These are phyloP conservation scores for Cadophora luteo-olivacea DNA, from an alignment of 2,329 filamentous ascomycete genomes.

Conservation along the genomic window DNA sequence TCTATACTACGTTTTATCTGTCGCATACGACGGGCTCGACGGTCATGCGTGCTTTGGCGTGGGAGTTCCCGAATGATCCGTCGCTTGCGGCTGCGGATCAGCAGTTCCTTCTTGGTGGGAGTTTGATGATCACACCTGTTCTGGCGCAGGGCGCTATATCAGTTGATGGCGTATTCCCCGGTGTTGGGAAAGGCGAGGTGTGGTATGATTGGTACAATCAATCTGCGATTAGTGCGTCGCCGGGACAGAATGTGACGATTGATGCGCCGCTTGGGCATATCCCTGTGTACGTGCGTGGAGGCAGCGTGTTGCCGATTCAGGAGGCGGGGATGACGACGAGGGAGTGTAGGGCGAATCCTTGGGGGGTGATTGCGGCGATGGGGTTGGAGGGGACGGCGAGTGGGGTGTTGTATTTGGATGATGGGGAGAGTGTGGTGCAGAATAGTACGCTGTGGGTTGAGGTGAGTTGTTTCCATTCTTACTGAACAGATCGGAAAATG, in stretches of 20 bases:
- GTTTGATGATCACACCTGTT: slow-evolving; percentile 71
- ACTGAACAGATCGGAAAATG: too few species aligned
- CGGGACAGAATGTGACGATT: slow-evolving; percentile 65
- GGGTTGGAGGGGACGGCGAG: slow-evolving; percentile 59
- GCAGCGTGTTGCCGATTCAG: slow-evolving; percentile 70
- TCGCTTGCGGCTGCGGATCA: slow-evolving; percentile 69
- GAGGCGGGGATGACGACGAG: slow-evolving; percentile 71
- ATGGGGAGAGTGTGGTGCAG: slow-evolving; percentile 71
- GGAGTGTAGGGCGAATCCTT: slow-evolving; percentile 67
- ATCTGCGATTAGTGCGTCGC: slow-evolving; percentile 55
- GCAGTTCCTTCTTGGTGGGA: slow-evolving; percentile 74
- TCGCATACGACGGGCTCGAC: slow-evolving; percentile 71
- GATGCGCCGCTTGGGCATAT: slow-evolving; percentile 71
- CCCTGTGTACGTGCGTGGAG: slow-evolving; percentile 74
- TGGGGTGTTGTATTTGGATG: slow-evolving; percentile 74
- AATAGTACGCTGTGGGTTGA: slow-evolving; percentile 61
- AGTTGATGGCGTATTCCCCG: slow-evolving; percentile 74
- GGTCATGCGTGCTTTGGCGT: slow-evolving; percentile 74
- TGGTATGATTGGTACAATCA: slow-evolving; percentile 88
- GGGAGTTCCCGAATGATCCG: slow-evolving; percentile 78
- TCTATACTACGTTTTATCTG: slow-evolving; percentile 75
- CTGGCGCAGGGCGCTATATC: slow-evolving; percentile 65
- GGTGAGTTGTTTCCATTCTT: slow-evolving; percentile 11
- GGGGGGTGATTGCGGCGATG: slow-evolving; percentile 70
- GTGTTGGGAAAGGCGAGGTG: slow-evolving; percentile 60